phyloP scores from a whole-genome alignment of 306 rosid genomes.

The Quercus mongolica region DNA sequence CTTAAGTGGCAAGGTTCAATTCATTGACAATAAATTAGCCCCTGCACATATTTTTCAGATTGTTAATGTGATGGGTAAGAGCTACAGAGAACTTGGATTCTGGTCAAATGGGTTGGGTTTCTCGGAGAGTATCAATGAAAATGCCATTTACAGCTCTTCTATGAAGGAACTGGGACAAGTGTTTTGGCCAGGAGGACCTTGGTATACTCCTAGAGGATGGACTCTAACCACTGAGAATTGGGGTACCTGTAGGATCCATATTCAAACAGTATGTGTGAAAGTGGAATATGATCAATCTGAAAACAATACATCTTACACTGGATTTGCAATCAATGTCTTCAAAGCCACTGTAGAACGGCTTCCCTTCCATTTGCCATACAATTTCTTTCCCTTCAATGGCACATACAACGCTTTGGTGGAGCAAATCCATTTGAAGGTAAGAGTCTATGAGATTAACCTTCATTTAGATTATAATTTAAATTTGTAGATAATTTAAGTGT shows the following conservation, averaged over 20 bases:
- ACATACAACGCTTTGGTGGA: conserved; percentile 36
- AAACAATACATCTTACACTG: conserved; percentile 7
- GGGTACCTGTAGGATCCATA: conserved; percentile 28
- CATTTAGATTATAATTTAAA: not conserved
- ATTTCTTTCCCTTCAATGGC: conserved; percentile 28
- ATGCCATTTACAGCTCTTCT: conserved; percentile 5
- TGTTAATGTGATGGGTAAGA: conserved; percentile 38
- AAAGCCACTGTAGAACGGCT: conserved; percentile 15
- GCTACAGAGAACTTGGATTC: conserved; percentile 42
- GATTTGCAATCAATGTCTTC: conserved; percentile 37
- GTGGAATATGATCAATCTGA: conserved; percentile 9
- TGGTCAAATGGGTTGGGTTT: conserved; percentile 44
- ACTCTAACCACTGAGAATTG: conserved; percentile 22
- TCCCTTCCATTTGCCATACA: conserved; percentile 24
- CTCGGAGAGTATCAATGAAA: conserved; percentile 2
- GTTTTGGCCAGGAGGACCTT: conserved; percentile 46
- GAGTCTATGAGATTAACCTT: not conserved
- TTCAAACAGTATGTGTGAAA: conserved; percentile 30
- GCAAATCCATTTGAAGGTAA: conserved; percentile 24
- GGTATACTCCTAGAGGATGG: conserved; percentile 42
- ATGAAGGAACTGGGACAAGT: conserved; percentile 33
- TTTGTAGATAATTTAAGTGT: no score
- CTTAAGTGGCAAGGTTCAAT: conserved; percentile 23
- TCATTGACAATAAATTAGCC: conserved; percentile 16
- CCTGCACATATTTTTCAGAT: conserved; percentile 28